Conservation (phyloP, 2,329 filamentous ascomycete genomes). For the Cladobotryum protrusum region DNA sequence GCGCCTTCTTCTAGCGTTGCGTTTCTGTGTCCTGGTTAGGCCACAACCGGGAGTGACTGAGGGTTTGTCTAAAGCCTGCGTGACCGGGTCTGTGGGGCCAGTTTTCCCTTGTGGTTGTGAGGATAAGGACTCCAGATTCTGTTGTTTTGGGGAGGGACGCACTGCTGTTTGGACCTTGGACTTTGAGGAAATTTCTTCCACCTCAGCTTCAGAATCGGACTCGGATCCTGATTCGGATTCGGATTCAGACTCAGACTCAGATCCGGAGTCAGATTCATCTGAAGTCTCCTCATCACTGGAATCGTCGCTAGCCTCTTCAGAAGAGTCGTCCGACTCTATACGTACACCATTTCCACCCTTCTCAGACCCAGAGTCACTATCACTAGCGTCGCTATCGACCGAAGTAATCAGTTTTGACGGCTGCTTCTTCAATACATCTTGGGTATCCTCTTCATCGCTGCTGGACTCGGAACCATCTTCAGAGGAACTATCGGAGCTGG, state of each 20-base stretch:
- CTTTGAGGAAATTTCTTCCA: constrained; percentile 34
- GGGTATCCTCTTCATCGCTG: not conserved
- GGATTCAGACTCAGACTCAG: not conserved
- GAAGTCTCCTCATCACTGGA: constrained; percentile 15
- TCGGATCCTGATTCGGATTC: constrained; percentile 11
- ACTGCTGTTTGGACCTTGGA: constrained; percentile 4
- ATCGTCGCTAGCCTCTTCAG: not conserved
- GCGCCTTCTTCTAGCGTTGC: constrained; percentile 44
- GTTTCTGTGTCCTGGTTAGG: constrained; percentile 40
- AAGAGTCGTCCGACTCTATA: not conserved
- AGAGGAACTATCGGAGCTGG: constrained; percentile 11
- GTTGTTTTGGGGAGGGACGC: constrained; percentile 1
- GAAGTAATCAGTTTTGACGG: constrained; percentile 1
- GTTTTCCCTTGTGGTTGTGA: not conserved
- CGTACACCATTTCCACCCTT: constrained; percentile 1
- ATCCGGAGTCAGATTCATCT: not conserved
- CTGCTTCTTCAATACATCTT: not conserved
- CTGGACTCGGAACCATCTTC: constrained; percentile 7
- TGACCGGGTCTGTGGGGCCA: constrained; percentile 4
- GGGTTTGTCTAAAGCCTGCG: not conserved
- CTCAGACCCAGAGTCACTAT: constrained; percentile 8
- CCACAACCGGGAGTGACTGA: constrained; percentile 28
- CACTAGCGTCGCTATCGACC: not conserved
- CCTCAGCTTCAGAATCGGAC: constrained; percentile 25
- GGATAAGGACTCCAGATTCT: not conserved